Percentiles rank a stretch among this genome's conserved stretches.
Evolutionary conservation across 345 rosid genomes (phyloP).

Genomic region (Isatis tinctoria): DNA sequence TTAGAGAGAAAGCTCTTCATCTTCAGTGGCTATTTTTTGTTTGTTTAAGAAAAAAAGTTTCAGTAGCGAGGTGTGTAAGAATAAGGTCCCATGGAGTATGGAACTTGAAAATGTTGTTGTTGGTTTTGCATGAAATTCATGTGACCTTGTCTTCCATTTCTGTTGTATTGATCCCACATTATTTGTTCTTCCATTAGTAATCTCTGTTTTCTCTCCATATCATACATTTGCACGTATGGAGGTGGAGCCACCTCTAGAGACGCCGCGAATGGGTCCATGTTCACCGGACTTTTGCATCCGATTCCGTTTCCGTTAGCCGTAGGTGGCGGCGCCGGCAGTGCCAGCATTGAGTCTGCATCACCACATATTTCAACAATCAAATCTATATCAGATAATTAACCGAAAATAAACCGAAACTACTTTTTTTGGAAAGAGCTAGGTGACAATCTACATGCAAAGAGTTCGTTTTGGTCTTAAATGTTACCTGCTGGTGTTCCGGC

Average conservation of each 20-base stretch:
- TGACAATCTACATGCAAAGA: neutral
- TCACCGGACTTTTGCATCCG: constrained; percentile 18
- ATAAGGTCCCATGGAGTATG: constrained; percentile 22
- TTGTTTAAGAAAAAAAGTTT: neutral
- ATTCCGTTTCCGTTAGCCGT: constrained; percentile 5
- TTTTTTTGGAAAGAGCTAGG: no score
- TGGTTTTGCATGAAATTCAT: constrained; percentile 21
- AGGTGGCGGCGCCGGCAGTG: constrained; percentile 44
- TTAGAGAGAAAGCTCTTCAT: neutral
- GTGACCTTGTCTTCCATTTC: constrained; percentile 56
- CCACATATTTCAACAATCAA: neutral
- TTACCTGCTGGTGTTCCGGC: constrained; percentile 43
- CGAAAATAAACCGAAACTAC: no score
- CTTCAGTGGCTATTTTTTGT: neutral
- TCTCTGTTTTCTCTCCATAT: constrained; percentile 60
- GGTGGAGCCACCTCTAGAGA: constrained; percentile 58
- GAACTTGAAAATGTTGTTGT: constrained; percentile 11
- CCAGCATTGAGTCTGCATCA: constrained; percentile 38
- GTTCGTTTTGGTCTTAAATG: neutral
- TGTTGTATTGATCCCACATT: constrained; percentile 63
- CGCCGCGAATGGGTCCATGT: constrained; percentile 55
- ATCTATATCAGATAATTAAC: neutral
- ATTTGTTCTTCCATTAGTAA: constrained; percentile 58
- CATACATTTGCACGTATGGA: constrained; percentile 59
- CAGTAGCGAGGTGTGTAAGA: constrained; percentile 23